Evolutionary conservation across 805 yeast species (phyloP).

Genomic region (Candida methanosorbosa): DNA sequence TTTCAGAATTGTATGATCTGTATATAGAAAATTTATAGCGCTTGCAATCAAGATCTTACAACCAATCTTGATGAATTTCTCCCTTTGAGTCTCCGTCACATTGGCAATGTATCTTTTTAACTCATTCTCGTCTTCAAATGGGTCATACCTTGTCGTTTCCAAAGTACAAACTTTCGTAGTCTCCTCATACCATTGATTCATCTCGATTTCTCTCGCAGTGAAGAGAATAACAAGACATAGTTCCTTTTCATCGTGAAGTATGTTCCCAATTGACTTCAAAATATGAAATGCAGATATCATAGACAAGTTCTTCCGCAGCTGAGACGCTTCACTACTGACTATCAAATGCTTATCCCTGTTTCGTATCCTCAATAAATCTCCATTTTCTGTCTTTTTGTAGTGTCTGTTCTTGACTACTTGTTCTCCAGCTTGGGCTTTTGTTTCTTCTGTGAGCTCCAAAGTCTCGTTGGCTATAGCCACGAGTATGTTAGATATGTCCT

Average conservation of each 20-base stretch:
- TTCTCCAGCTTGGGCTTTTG: constrained; percentile 22
- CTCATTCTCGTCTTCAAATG: constrained; percentile 15
- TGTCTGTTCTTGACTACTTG: constrained; percentile 36
- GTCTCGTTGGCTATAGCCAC: constrained; percentile 19
- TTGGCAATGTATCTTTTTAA: constrained; percentile 26
- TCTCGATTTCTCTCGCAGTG: constrained; percentile 40
- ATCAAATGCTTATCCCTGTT: constrained; percentile 42
- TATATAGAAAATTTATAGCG: constrained; percentile 43
- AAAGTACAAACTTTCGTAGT: constrained; percentile 32
- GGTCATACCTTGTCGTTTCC: constrained; percentile 26
- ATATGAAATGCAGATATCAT: constrained; percentile 36
- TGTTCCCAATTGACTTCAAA: constrained; percentile 28
- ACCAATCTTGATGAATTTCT: constrained; percentile 32
- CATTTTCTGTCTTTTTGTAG: constrained; percentile 36
- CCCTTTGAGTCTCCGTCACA: constrained; percentile 16
- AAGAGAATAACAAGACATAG: constrained; percentile 40
- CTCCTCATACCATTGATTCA: constrained; percentile 40
- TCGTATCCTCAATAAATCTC: constrained; percentile 37
- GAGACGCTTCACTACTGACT: constrained; percentile 22
- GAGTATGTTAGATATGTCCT: constrained; percentile 20
- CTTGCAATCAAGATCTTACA: constrained; percentile 34
- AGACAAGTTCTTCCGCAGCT: constrained; percentile 24
- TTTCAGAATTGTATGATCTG: constrained; percentile 38
- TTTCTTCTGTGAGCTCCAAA: constrained; percentile 11
- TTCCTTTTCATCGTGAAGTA: constrained; percentile 27